These are phyloP conservation scores for Cinchona pubescens DNA, from an alignment of 257 asterid species.

Conservation along the genomic window DNA sequence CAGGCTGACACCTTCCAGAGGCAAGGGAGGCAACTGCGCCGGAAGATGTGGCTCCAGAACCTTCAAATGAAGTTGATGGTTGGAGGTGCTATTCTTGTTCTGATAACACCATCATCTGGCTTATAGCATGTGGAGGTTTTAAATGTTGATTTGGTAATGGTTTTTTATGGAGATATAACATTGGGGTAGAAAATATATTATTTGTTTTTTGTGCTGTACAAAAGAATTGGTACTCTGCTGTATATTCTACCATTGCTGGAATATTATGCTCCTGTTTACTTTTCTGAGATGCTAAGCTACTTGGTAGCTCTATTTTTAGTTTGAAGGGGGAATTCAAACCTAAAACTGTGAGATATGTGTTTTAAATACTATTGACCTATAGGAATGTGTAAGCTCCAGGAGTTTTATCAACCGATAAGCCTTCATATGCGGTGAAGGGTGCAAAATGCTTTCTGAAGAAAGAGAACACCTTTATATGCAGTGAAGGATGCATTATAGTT, in stretches of 20 bases:
- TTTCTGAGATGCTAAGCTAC: not conserved
- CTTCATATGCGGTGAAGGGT: too few relatives aligned
- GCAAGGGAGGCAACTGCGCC: constrained; percentile 89
- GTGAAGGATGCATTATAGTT: not conserved
- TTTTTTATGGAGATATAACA: not conserved
- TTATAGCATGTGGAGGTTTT: constrained; percentile 53
- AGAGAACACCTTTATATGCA: too few relatives aligned
- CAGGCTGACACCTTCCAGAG: constrained; percentile 98
- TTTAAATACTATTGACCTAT: not conserved
- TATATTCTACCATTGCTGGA: constrained; percentile 17
- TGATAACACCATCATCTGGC: constrained; percentile 63
- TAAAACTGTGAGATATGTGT: not conserved
- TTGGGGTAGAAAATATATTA: not conserved
- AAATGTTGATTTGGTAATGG: constrained; percentile 23
- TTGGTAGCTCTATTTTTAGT: not conserved
- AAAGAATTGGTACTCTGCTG: constrained; percentile 13
- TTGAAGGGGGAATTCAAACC: not conserved
- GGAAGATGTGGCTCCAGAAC: constrained; percentile 95
- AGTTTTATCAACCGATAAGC: too few relatives aligned
- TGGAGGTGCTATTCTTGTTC: constrained; percentile 51
- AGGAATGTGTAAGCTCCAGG: too few relatives aligned
- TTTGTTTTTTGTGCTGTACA: constrained; percentile 8
- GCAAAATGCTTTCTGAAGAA: too few relatives aligned
- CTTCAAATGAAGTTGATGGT: constrained; percentile 78
- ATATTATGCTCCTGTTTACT: constrained; percentile 5